phyloP scores from a whole-genome alignment of 1,284 basidiomycete species.

The Abortiporus biennis region DNA sequence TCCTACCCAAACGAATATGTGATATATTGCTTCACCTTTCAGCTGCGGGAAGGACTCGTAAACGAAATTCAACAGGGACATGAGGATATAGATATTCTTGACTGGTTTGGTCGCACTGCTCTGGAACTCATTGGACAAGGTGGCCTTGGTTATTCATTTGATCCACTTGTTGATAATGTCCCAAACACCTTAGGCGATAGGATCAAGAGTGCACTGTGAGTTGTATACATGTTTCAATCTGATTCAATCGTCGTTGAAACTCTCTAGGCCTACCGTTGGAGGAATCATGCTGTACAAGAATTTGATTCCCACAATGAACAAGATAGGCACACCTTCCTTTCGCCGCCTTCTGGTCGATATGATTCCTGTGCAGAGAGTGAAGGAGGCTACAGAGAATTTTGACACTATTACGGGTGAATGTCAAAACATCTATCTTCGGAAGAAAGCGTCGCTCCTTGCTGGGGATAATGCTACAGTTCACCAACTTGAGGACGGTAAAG shows the following conservation, averaged over 20 bases:
- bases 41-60: not conserved
- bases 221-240: not conserved
- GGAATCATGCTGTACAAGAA: not conserved
- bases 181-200: not conserved
- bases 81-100: not conserved
- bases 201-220: not conserved
- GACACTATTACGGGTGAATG: conserved; percentile 29
- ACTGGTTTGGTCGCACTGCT: conserved; percentile 1
- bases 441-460: conserved; percentile 23
- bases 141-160: conserved; percentile 2
- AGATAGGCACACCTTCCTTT: conserved; percentile 4
- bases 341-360: conserved; percentile 17
- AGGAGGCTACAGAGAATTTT: conserved; percentile 26
- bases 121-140: conserved; percentile 1
- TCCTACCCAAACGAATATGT: not conserved
- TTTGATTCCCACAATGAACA: conserved; percentile 3
- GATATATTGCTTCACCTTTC: not conserved
- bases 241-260: not conserved
- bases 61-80: not conserved
- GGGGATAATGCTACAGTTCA: conserved; percentile 16
- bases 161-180: not conserved
- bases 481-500: conserved; percentile 33
- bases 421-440: conserved; percentile 27
- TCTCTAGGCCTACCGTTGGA: not conserved
- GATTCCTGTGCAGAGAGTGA: conserved; percentile 17